Evolutionary conservation across 2,329 filamentous ascomycete genomes (phyloP), one percentile per base, ranked within the genome.

Genomic region (Ambrosiella cleistominuta): DNA sequence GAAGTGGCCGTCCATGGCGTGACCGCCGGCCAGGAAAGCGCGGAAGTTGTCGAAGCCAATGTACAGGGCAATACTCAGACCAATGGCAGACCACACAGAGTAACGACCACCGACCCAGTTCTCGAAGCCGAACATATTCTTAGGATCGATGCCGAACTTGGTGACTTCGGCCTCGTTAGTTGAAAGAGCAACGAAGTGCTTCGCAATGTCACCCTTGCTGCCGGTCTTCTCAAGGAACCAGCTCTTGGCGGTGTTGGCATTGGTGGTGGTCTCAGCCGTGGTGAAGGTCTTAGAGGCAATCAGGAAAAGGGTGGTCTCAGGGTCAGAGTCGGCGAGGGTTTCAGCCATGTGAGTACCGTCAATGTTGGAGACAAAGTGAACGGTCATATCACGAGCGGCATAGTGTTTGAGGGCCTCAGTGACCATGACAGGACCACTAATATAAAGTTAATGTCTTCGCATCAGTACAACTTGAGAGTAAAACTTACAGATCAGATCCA

Each of bases 51-150:
- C 90, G 71, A 79, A 98, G 69, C 93, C 93, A 69, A 98, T 86
- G 77, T 96, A 95, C 64, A 98, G 79, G 65, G 85, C 85, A 60
- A 98, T 90, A 63, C 88, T 95, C 62, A 98, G 77, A 65, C 93
- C 93, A 68, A 98, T 98, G 70, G 93, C 93, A 65, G 89, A 95
- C 93, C 93, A 98, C 64, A 98, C 93, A 61, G 89, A 95, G 81
- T 98, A 98, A 61, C 93, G 86, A 60, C 93, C 93, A 70, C 93
- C 93, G 56, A 97, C 91, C 93, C 93, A 98, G 73, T 87, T 94
- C 73, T 91, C 90, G 70, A 98, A 98, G 66, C 89, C 90, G 68
- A 98, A 98, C 93, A 98, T 98, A 80, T 97, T 98, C 80, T 91
- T 91, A 74, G 83, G 85, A 75, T 97, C 91, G 67, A 98, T 98